Conservation (phyloP, 2,329 filamentous ascomycete species). For the Botrytis squamosa region DNA sequence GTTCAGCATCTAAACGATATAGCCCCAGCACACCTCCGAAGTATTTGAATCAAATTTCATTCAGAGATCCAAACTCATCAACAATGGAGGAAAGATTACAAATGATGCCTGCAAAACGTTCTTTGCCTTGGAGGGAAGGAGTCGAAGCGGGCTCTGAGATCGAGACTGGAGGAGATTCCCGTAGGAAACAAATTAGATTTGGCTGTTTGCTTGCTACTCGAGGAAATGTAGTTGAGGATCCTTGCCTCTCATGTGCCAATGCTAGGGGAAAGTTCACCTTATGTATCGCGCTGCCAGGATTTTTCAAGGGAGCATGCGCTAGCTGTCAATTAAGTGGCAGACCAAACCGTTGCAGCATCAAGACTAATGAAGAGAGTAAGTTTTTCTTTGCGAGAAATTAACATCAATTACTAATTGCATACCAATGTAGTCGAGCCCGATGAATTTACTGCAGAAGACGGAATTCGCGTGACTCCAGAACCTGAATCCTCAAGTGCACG, state of each 20-base stretch:
- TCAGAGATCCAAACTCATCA: slow-evolving; percentile 18
- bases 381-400: background rate
- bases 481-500: background rate
- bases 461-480: slow-evolving; percentile 3
- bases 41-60: slow-evolving; percentile 20
- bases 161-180: slow-evolving; percentile 38
- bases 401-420: slow-evolving; percentile 1
- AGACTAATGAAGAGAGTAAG: slow-evolving; percentile 38
- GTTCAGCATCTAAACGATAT: background rate
- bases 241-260: slow-evolving; percentile 37
- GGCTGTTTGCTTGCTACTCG: slow-evolving; percentile 38
- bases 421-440: slow-evolving; percentile 14
- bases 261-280: slow-evolving; percentile 38
- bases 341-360: slow-evolving; percentile 39
- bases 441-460: slow-evolving; percentile 11
- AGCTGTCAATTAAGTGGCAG: slow-evolving; percentile 38
- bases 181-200: slow-evolving; percentile 39
- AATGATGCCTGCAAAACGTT: slow-evolving; percentile 36
- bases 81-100: slow-evolving; percentile 38
- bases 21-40: slow-evolving; percentile 7
- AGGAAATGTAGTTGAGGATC: slow-evolving; percentile 32
- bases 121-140: slow-evolving; percentile 37
- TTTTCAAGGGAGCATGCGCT: slow-evolving; percentile 40
- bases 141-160: slow-evolving; percentile 37
- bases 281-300: slow-evolving; percentile 38